Percentiles rank a stretch among this genome's conserved stretches.
phyloP scores from a whole-genome alignment of 441 rosid genomes.

The Lepidium campestre region DNA sequence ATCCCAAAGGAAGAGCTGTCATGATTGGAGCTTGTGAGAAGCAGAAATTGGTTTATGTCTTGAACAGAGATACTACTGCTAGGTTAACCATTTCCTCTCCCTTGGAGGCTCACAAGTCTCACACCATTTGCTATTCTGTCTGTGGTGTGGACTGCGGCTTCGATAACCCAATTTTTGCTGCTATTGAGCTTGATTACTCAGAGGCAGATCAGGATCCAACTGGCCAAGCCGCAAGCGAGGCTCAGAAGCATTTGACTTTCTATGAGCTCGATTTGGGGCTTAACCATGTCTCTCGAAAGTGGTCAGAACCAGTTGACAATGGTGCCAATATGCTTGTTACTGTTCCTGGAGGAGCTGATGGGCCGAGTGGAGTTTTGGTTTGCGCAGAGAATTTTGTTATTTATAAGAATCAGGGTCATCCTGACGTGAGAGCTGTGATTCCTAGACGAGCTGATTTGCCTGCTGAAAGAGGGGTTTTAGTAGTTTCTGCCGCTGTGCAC shows the following conservation, averaged over 20 bases:
- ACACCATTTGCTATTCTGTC: conserved; percentile 71
- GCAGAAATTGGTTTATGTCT: conserved; percentile 88
- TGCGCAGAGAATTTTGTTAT: conserved; percentile 97
- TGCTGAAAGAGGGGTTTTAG: conserved; percentile 80
- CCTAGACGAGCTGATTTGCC: conserved; percentile 92
- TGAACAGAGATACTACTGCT: conserved; percentile 91
- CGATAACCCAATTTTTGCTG: conserved; percentile 87
- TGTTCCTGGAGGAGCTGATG: conserved; percentile 96
- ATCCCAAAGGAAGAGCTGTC: conserved; percentile 91
- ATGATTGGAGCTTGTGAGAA: conserved; percentile 97
- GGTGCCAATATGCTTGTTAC: conserved; percentile 93
- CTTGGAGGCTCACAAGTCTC: conserved; percentile 93
- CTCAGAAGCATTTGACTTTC: conserved; percentile 90
- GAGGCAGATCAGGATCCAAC: conserved; percentile 94
- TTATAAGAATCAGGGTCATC: conserved; percentile 86
- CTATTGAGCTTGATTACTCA: conserved; percentile 91
- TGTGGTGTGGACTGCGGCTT: conserved; percentile 96
- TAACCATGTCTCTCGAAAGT: conserved; percentile 91
- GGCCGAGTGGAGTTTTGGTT: conserved; percentile 92
- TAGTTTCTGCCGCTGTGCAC: conserved; percentile 84
- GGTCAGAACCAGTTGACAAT: conserved; percentile 92
- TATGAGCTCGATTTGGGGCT: conserved; percentile 95
- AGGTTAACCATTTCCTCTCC: conserved; percentile 93
- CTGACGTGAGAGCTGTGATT: conserved; percentile 86
- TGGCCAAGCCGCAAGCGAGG: conserved; percentile 81